These are phyloP conservation scores for Torrubiellomyces zombiae DNA, from an alignment of 2,329 filamentous ascomycete genomes.

Conservation along the genomic window DNA sequence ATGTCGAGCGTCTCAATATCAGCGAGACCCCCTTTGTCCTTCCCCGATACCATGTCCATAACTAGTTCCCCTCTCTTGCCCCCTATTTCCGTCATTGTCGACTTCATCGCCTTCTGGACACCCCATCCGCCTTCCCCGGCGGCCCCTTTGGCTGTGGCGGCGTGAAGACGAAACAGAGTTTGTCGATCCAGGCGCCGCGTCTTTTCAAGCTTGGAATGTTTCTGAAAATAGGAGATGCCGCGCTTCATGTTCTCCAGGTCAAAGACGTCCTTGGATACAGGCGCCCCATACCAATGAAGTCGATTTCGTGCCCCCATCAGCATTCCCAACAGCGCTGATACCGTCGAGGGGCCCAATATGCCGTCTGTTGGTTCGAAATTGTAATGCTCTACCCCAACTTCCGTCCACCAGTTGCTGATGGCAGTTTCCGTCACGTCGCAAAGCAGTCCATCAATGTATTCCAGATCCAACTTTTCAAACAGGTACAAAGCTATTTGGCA, in stretches of 20 bases:
- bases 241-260: slow-evolving; percentile 70
- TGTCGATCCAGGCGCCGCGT: slow-evolving; percentile 68
- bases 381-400: slow-evolving; percentile 82
- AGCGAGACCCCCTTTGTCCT: slow-evolving; percentile 76
- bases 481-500: slow-evolving; percentile 80
- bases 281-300: slow-evolving; percentile 67
- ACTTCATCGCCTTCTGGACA: slow-evolving; percentile 87
- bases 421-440: slow-evolving; percentile 88
- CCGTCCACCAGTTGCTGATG: slow-evolving; percentile 89
- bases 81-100: slow-evolving; percentile 81
- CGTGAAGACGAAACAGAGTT: slow-evolving; percentile 67
- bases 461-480: slow-evolving; percentile 73
- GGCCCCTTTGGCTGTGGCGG: slow-evolving; percentile 75
- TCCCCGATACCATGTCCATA: slow-evolving; percentile 79
- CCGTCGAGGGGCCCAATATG: slow-evolving; percentile 79
- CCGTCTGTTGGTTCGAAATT: slow-evolving; percentile 87
- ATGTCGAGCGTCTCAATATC: slow-evolving; percentile 88
- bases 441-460: slow-evolving; percentile 80
- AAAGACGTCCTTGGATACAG: slow-evolving; percentile 81
- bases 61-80: slow-evolving; percentile 90
- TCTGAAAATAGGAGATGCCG: slow-evolving; percentile 79
- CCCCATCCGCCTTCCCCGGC: slow-evolving; percentile 82
- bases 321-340: slow-evolving; percentile 72
- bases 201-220: slow-evolving; percentile 63
- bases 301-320: slow-evolving; percentile 82